Evolutionary conservation across 2,329 filamentous ascomycete genomes (phyloP).

Genomic region (Herpomyces periplanetae): DNA sequence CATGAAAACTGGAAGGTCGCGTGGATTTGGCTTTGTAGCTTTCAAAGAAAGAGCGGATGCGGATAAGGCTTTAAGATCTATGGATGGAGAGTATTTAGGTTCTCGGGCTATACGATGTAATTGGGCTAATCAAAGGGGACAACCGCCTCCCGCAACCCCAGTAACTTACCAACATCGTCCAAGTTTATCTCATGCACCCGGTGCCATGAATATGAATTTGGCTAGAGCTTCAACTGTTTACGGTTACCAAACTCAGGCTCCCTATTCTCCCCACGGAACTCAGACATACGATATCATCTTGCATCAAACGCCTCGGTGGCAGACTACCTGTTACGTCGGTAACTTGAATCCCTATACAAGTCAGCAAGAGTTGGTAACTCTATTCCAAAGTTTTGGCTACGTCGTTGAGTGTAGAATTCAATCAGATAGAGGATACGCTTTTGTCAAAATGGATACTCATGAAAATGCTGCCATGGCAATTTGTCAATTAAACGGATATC

Average conservation of each 20-base stretch:
- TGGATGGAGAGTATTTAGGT: conserved; percentile 97
- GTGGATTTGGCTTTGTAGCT: conserved; percentile 87
- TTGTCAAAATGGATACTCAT: conserved; percentile 96
- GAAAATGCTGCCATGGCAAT: conserved; percentile 96
- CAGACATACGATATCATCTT: conserved; percentile 95
- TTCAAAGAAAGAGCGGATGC: conserved; percentile 78
- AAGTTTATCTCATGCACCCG: conserved; percentile 90
- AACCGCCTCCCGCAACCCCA: conserved; percentile 89
- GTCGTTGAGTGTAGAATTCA: conserved; percentile 93
- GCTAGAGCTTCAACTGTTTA: conserved; percentile 86
- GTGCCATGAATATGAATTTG: conserved; percentile 87
- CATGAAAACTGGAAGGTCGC: conserved; percentile 94
- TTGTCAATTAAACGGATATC: conserved; percentile 87
- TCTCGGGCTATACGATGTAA: conserved; percentile 95
- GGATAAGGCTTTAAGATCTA: conserved; percentile 76
- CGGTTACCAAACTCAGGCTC: conserved; percentile 68
- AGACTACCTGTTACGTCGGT: conserved; percentile 91
- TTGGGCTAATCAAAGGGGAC: conserved; percentile 99
- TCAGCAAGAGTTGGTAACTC: conserved; percentile 72
- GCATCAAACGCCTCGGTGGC: conserved; percentile 76
- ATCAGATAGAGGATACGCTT: conserved; percentile 82
- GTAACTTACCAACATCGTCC: too few relatives aligned
- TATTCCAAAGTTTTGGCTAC: conserved; percentile 95
- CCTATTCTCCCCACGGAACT: conserved; percentile 69
- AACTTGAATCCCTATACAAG: conserved; percentile 93